Evolutionary conservation across 768 basidiomycete species (phyloP), one percentile per base, ranked within the genome.

Genomic region (Tephrocybe sp.): DNA sequence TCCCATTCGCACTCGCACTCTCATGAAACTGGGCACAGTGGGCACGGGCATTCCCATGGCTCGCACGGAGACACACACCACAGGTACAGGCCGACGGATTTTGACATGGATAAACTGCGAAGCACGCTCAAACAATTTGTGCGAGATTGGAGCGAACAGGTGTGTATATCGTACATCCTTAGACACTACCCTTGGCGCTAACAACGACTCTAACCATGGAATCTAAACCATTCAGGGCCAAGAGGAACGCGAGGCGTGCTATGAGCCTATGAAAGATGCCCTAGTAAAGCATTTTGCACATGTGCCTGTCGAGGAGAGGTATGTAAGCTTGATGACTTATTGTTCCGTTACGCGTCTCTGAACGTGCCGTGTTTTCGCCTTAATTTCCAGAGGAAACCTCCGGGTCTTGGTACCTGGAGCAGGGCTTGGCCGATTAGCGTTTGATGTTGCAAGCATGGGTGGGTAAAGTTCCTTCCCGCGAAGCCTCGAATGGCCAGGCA

Each of bases 51-150:
- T 56, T 51, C 66, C 3, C 78, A 78, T 58, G 58, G 59, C 6
- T 48, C 59, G 4, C 67, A 67, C 46, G 55, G 53, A 4, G 15
- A n/a, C 40, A 58, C 30, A 39, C 65, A 53, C 41, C 61, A 68
- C 37, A 67, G 64, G 43, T 77, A 76, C 57, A 75, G 71, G 51
- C 79, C 84, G 0, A 83, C 79, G 0, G 88, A 91, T 32, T 80
- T 80, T 54, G 88, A 93, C 58, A 88, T 90, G 84, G 93, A 97
- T 64, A 95, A 96, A 63, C 73, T 98, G 34, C 73, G 93, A 51
- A 94, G 92, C 62, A 96, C 94, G 0, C 68, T 98, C 33, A 92
- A 96, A 62, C 93, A 96, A 60, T 87, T 96, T 45, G 93, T 93
- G 9, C 79, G 94, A 11, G 94, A 98, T 63, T 98, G 95, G 94